Evolutionary conservation across 2,329 filamentous ascomycete species (phyloP).

Genomic region (Fusarium mangiferae): DNA sequence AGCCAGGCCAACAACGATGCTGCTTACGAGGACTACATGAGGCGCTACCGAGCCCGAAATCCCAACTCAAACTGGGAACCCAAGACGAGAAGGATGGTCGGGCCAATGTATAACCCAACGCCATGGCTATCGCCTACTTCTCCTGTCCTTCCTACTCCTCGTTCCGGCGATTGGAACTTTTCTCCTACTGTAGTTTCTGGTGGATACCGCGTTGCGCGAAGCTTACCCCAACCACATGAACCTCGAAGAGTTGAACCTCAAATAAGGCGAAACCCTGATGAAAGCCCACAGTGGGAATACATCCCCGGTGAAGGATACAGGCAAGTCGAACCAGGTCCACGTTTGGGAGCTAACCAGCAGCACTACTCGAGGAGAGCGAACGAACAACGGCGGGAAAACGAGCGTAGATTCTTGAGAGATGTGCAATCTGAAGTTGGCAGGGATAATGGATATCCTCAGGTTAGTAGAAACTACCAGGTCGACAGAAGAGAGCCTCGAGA

Average conservation of each 20-base stretch:
- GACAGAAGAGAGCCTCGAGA: neutral
- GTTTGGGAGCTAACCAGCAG: neutral
- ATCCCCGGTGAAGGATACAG: neutral
- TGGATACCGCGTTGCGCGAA: neutral
- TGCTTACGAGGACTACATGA: neutral
- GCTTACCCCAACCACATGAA: accelerated
- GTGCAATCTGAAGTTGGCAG: neutral
- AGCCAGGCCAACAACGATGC: neutral
- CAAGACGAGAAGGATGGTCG: neutral
- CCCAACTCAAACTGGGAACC: neutral
- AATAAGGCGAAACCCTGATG: neutral
- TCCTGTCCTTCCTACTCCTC: neutral
- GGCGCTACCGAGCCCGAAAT: neutral
- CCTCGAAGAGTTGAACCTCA: neutral
- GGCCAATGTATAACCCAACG: neutral
- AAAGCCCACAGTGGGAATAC: neutral
- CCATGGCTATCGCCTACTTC: neutral
- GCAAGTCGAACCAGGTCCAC: neutral
- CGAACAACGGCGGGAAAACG: neutral
- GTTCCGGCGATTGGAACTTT: neutral
- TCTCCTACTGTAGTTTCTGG: neutral
- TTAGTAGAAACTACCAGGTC: neutral
- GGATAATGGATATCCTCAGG: neutral
- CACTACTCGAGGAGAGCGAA: neutral
- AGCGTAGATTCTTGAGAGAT: neutral